Evolutionary conservation across 306 rosid species (phyloP).

Genomic region (Ziziphus jujuba): DNA sequence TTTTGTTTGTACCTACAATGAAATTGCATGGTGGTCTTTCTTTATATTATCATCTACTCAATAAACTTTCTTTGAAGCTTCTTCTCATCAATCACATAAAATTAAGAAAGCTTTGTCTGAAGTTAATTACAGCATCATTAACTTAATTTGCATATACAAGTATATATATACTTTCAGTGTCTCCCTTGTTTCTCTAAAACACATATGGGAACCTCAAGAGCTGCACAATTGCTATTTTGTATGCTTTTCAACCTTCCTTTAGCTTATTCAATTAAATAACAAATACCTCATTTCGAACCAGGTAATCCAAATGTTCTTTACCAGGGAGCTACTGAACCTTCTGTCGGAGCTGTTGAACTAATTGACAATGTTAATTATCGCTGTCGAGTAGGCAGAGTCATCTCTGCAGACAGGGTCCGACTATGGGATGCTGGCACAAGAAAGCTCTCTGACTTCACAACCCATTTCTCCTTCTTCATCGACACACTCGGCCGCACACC

Average conservation of each 20-base stretch:
- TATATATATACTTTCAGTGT: too few species aligned
- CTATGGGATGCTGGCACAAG: background rate
- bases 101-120: too few species aligned
- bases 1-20: too few species aligned
- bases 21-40: too few species aligned
- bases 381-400: background rate
- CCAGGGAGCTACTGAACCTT: background rate
- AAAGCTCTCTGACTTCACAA: background rate
- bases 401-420: background rate
- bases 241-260: background rate
- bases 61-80: too few species aligned
- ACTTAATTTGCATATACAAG: too few species aligned
- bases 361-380: background rate
- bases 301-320: background rate
- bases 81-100: too few species aligned
- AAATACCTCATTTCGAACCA: background rate
- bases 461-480: background rate
- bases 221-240: too few species aligned
- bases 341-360: background rate
- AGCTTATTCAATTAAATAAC: background rate
- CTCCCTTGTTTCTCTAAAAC: too few species aligned
- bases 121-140: too few species aligned
- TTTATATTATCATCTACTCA: too few species aligned
- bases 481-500: background rate
- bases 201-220: too few species aligned